These are phyloP conservation scores for Aurantiochytrium sp. DNA, from an alignment of 108 stramenopile species.

Conservation along the genomic window DNA sequence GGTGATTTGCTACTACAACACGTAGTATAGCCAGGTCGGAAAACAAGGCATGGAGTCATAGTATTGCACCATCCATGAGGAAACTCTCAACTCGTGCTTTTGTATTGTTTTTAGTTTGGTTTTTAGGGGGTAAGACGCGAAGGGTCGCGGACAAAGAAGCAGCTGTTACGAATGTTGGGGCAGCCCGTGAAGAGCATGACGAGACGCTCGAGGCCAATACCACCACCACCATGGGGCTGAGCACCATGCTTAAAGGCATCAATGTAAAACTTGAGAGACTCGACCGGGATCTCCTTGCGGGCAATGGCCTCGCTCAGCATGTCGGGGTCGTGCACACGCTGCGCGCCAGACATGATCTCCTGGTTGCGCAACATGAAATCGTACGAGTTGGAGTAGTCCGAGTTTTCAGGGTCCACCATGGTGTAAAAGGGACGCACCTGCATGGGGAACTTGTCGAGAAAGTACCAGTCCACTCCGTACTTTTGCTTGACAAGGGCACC, in stretches of 20 bases:
- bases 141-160: constrained; percentile 97
- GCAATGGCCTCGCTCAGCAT: constrained; percentile 80
- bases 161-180: constrained; percentile 90
- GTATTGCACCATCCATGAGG: too few species aligned
- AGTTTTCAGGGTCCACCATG: constrained; percentile 89
- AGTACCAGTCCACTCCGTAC: constrained; percentile 96
- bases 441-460: constrained; percentile 99
- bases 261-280: constrained; percentile 75
- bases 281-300: constrained; percentile 75
- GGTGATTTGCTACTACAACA: too few species aligned
- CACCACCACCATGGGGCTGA: constrained; percentile 90
- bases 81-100: too few species aligned
- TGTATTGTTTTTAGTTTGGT: too few species aligned
- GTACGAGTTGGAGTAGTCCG: constrained; percentile 84
- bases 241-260: constrained; percentile 96
- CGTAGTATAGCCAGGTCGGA: too few species aligned
- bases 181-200: constrained; percentile 96
- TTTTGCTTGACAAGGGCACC: constrained; percentile 89
- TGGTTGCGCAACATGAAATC: constrained; percentile 99
- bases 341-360: constrained; percentile 97
- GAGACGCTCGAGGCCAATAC: constrained; percentile 96
- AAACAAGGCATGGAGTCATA: too few species aligned
- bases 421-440: constrained; percentile 95
- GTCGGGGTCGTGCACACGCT: constrained; percentile 92
- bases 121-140: constrained; percentile 77